Conservation (phyloP, 2,329 filamentous ascomycete species). For the Trichophyton benhamiae region DNA sequence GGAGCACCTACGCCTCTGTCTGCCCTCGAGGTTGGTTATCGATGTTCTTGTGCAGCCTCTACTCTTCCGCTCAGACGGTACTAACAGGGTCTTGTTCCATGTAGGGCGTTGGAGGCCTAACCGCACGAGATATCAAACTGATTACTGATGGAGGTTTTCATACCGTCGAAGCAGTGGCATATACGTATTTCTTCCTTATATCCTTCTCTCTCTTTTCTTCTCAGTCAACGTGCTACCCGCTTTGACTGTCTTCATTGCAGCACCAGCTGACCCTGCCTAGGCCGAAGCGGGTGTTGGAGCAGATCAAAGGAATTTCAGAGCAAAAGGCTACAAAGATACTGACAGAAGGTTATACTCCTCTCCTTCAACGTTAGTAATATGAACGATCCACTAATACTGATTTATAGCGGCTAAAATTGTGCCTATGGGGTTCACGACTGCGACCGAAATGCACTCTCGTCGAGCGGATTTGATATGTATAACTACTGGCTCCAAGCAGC, state of each 20-base stretch:
- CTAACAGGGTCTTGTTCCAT: not conserved
- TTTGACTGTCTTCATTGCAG: not conserved
- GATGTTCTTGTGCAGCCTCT: not conserved
- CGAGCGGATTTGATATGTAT: conserved; percentile 96
- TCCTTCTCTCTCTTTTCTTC: not conserved
- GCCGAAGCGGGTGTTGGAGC: conserved; percentile 64
- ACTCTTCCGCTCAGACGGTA: not conserved
- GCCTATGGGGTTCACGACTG: conserved; percentile 97
- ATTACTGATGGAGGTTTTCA: conserved; percentile 86
- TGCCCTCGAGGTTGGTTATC: conserved; percentile 61
- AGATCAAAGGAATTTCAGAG: conserved; percentile 96
- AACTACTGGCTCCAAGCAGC: conserved; percentile 92
- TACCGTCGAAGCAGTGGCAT: conserved; percentile 90
- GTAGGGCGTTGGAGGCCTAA: conserved; percentile 75
- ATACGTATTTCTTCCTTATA: conserved; percentile 49
- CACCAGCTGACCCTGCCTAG: conserved; percentile 25
- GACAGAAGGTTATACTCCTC: conserved; percentile 53
- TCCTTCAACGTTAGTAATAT: not conserved
- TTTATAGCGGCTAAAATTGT: conserved; percentile 76
- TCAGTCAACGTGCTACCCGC: not conserved
- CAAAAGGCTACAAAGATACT: conserved; percentile 89
- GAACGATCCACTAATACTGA: not conserved
- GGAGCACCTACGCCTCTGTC: conserved; percentile 85
- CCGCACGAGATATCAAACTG: conserved; percentile 89
- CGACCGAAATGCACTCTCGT: conserved; percentile 96